Evolutionary conservation across 176 grass and related monocot species (phyloP).

Genomic region (Triticum monococcum): DNA sequence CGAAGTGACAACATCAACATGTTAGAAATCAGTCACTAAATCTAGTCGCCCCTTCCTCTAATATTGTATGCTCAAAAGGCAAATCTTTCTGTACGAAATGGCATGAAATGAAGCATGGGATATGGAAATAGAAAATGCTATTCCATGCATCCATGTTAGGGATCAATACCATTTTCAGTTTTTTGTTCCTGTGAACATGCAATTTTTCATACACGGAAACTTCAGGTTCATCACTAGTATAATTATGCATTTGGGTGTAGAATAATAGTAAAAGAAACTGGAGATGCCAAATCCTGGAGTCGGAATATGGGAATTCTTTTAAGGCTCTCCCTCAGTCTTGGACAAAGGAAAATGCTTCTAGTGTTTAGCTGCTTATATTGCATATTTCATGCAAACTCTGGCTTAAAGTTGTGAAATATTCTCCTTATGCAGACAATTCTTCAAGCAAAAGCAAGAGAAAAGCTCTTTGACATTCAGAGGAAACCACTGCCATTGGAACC

Average conservation of each 20-base stretch:
- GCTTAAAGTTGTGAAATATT: constrained; percentile 34
- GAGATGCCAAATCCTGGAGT: constrained; percentile 1
- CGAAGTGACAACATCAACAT: not conserved
- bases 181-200: not conserved
- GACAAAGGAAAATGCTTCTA: constrained; percentile 12
- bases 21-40: constrained; percentile 23
- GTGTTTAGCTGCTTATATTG: not conserved
- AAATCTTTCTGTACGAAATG: not conserved
- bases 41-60: not conserved
- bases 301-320: not conserved
- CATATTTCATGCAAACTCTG: constrained; percentile 29
- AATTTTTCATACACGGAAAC: not conserved
- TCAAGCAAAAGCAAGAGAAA: constrained; percentile 83
- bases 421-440: constrained; percentile 72
- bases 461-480: constrained; percentile 93
- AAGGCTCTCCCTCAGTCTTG: not conserved
- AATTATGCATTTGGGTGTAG: constrained; percentile 6
- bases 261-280: not conserved
- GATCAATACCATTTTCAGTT: not conserved
- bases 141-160: constrained; percentile 5
- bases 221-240: constrained; percentile 7
- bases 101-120: not conserved
- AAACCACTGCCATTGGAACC: constrained; percentile 88
- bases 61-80: constrained; percentile 1
- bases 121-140: not conserved